Conservation (phyloP, 2,329 filamentous ascomycete genomes). For the Teratosphaeria gauchensis region DNA sequence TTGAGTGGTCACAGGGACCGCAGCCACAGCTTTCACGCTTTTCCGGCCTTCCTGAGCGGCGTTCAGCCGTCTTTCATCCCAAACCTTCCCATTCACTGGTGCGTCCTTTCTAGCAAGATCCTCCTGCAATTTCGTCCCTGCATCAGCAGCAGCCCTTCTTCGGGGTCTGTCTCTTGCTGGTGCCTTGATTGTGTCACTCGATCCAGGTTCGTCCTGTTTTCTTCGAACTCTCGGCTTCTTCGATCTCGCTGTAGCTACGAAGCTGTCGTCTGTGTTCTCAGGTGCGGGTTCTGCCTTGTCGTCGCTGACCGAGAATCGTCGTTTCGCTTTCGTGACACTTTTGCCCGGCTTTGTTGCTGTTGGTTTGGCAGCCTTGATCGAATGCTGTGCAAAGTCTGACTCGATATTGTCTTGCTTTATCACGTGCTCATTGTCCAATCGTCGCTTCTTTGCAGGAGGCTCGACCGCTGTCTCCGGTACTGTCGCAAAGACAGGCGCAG, state of each 20-base stretch:
- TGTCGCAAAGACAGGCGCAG: background rate
- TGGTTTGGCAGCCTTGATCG: background rate
- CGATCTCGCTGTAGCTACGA: slow-evolving; percentile 3
- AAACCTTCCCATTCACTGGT: slow-evolving; percentile 8
- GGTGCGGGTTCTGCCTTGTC: background rate
- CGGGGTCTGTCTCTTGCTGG: slow-evolving; percentile 8
- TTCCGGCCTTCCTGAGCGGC: background rate
- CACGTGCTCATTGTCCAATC: slow-evolving; percentile 2
- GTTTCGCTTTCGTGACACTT: background rate
- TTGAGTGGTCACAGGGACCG: background rate
- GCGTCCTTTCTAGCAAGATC: slow-evolving; percentile 15
- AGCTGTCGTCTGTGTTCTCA: slow-evolving; percentile 9
- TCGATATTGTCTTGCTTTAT: too few relatives aligned
- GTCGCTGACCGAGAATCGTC: background rate
- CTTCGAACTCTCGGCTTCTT: slow-evolving; percentile 3
- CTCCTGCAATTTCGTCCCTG: slow-evolving; percentile 13
- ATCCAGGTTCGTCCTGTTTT: background rate
- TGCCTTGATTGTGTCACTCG: background rate
- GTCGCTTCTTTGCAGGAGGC: slow-evolving; percentile 15
- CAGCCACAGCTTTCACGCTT: background rate
- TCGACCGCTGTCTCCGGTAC: slow-evolving; percentile 4
- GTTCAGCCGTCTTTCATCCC: background rate
- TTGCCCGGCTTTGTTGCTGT: background rate
- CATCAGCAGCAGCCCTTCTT: slow-evolving; percentile 15
- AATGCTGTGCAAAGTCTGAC: background rate